Evolutionary conservation across 2,329 filamentous ascomycete genomes (phyloP), one percentile per base, ranked within the genome.

Genomic region (Pseudohalonectria lignicola): DNA sequence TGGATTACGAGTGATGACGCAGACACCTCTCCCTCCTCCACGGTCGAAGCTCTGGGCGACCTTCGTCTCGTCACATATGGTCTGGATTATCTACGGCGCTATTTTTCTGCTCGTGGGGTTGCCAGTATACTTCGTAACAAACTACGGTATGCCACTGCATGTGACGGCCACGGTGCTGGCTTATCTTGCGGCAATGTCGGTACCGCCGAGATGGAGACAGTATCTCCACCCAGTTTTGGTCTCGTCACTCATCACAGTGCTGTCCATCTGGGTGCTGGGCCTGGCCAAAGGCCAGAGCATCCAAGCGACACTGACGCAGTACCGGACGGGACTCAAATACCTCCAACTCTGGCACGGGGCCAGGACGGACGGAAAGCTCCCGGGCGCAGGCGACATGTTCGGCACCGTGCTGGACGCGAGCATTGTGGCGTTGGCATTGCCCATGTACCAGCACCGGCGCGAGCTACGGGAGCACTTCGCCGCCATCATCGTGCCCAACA

Each of bases 381-480:
- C 72, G 0, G 74, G 74, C 7, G 72, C 74, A 0, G 74, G 71
- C 16, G 73, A 79, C 45, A 49, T 78, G 17, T 66, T 78, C 42
- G 56, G 61, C 43, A 70, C 64, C 31, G 52, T 69, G 5, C 62
- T 79, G 2, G 74, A 79, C 47, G 72, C 71, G 6, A 64, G 63
- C 43, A 78, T 79, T 44, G 69, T 78, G 0, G 63, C 71, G 2
- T 63, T 79, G 3, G 73, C 74, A 2, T 54, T 79, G 15, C 73
- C 74, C 1, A 78, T 78, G 71, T 77, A 70, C 50, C 66, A 69
- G 40, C 76, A 76, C 54, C 66, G 73, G 3, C 60, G 65, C 29
- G 72, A 78, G 55, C 61, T 79, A 12, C 58, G 59, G 17, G 52
- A 58, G 13, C 70, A 76, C 52, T 72, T 75, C 47, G 47, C 65